Evolutionary conservation across 2,329 filamentous ascomycete species (phyloP), one percentile per base, ranked within the genome.

Genomic region (Pseudogymnoascus sp.): DNA sequence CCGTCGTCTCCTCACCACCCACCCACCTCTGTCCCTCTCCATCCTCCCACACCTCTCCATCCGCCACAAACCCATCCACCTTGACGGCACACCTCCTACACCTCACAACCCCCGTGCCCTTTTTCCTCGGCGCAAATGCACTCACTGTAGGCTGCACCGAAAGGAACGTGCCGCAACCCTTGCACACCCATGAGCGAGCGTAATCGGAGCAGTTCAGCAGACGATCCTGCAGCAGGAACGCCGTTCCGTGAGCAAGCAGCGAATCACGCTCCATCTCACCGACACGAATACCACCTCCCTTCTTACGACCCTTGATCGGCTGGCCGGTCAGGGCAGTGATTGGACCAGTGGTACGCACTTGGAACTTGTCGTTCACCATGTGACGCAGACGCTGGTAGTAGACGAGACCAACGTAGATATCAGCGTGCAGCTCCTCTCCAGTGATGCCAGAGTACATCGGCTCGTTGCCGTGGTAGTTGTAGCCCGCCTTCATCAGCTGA

Each of bases 281-380:
- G 30, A 99, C 93, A 80, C 94, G 91, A 72, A 99, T 97, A 86
- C 94, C 94, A 77, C 94, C 94, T 71, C 93, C 94, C 75, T 93
- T 90, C 73, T 95, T 94, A 73, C 94, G 83, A 65, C 94, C 94
- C 79, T 97, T 97, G 80, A 99, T 94, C 39, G 94, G 94, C 73
- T 99, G 94, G 32, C 93, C 92, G 0, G 93, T 97, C 14, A 94
- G 85, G 22, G 88, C 84, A 61, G 94, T 94, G 43, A 97, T 88
- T 1, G 92, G 92, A 61, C 94, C 94, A 0, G 94, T 97, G 2
- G 94, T 97, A 75, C 94, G 87, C 61, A 97, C 94, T 75, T 99
- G 94, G 81, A 90, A 99, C 77, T 99, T 99, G 76, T 99, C 94
- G 82, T 97, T 97, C 61, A 99, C 94, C 94, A 99, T 99, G 86